Evolutionary conservation across 768 basidiomycete species (phyloP).

Genomic region (Trametes meyenii): DNA sequence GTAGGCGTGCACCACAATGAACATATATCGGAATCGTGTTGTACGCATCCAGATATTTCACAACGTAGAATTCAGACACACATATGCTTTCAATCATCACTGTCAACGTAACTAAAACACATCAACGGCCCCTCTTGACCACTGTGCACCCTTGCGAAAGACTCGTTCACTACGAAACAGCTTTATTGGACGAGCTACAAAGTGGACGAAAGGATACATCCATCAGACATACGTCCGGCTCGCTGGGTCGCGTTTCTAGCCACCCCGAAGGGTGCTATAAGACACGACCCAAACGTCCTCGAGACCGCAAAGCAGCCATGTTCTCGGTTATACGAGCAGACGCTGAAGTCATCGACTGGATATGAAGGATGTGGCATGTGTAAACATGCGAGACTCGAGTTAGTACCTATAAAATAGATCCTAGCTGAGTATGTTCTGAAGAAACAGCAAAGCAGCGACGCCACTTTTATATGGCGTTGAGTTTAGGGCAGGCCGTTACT

Average conservation of each 20-base stretch:
- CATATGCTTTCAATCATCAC: no score
- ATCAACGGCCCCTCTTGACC: no score
- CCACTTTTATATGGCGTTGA: constrained; percentile 13
- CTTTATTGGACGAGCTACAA: background rate
- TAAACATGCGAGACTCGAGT: constrained; percentile 79
- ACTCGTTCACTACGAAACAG: background rate
- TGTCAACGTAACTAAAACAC: no score
- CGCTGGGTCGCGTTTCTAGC: constrained; percentile 15
- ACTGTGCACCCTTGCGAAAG: no score
- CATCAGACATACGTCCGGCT: constrained; percentile 23
- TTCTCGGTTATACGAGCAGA: constrained; percentile 71
- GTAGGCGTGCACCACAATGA: background rate
- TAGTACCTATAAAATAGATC: constrained; percentile 80
- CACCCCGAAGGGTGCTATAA: constrained; percentile 10
- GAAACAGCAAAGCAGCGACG: constrained; percentile 29
- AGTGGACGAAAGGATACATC: background rate
- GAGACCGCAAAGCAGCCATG: constrained; percentile 50
- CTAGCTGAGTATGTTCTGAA: constrained; percentile 77
- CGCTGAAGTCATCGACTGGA: constrained; percentile 69
- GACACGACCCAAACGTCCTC: constrained; percentile 61
- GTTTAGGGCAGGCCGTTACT: constrained; percentile 13
- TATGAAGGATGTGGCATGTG: constrained; percentile 70
- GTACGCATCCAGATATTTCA: no score
- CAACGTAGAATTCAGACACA: no score
- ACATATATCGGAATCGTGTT: no score